phyloP scores from a whole-genome alignment of 1,284 basidiomycete genomes.

The Volvariella surrecta region DNA sequence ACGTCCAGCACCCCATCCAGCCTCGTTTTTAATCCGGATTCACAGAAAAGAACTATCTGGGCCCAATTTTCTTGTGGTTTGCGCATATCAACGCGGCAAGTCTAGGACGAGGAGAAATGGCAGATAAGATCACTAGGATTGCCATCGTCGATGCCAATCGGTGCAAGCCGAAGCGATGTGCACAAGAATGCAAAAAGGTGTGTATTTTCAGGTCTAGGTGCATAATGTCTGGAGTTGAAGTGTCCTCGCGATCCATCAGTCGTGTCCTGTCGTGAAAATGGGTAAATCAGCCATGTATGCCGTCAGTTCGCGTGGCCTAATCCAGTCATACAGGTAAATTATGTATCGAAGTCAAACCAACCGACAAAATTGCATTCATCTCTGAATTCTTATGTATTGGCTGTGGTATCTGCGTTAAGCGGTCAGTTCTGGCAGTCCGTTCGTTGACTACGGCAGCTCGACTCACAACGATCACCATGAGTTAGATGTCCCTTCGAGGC shows the following conservation, averaged over 20 bases:
- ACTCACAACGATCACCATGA: constrained; percentile 9
- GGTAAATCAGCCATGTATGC: constrained; percentile 39
- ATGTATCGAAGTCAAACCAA: constrained; percentile 92
- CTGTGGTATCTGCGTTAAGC: constrained; percentile 98
- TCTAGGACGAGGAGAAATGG: constrained; percentile 30
- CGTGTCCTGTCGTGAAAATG: constrained; percentile 98
- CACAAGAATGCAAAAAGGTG: constrained; percentile 89
- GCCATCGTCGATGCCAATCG: constrained; percentile 91
- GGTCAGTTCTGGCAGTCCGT: constrained; percentile 49
- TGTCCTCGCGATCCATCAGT: constrained; percentile 34
- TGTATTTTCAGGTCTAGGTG: constrained; percentile 12
- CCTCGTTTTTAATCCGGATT: background rate
- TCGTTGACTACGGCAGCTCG: background rate
- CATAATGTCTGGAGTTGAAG: constrained; percentile 8
- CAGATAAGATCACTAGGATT: constrained; percentile 93
- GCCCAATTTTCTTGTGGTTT: too few species aligned
- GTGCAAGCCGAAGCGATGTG: constrained; percentile 90
- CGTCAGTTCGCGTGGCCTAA: background rate
- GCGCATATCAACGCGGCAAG: too few species aligned
- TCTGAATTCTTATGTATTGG: constrained; percentile 96
- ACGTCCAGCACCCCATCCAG: background rate
- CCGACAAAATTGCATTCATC: constrained; percentile 95
- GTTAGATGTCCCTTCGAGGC: constrained; percentile 93
- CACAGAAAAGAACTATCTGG: too few species aligned
- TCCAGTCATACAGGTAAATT: constrained; percentile 67